phyloP scores from a whole-genome alignment of 2,329 filamentous ascomycete genomes.

The Penicillium palitans region DNA sequence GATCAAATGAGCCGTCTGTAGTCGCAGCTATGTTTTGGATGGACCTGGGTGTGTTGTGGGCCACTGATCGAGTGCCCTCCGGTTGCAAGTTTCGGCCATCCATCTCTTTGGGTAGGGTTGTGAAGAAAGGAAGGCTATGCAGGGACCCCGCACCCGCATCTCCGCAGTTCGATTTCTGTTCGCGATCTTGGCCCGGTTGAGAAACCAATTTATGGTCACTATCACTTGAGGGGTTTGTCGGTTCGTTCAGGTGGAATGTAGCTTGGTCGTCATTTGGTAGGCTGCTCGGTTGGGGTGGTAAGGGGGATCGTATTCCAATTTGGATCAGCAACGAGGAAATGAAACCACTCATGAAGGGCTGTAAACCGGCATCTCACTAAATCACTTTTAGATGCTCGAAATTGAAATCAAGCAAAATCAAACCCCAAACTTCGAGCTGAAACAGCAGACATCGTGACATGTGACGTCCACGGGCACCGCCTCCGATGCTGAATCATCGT shows the following conservation, averaged over 20 bases:
- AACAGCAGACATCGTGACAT: slow-evolving; percentile 8
- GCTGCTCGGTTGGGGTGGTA: slow-evolving; percentile 36
- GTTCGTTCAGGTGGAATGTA: slow-evolving; percentile 24
- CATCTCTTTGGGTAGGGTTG: slow-evolving; percentile 26
- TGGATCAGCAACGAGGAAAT: slow-evolving; percentile 47
- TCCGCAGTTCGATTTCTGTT: slow-evolving; percentile 14
- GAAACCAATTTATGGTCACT: slow-evolving; percentile 6
- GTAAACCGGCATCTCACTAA: slow-evolving; percentile 21
- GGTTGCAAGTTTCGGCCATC: slow-evolving; percentile 21
- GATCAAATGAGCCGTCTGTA: not conserved
- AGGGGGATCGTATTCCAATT: slow-evolving; percentile 44
- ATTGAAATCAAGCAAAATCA: slow-evolving; percentile 8
- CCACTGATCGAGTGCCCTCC: slow-evolving; percentile 15
- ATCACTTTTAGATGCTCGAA: slow-evolving; percentile 6
- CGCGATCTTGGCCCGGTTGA: slow-evolving; percentile 17
- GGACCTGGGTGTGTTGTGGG: slow-evolving; percentile 4
- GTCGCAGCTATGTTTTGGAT: not conserved
- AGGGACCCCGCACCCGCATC: slow-evolving; percentile 27
- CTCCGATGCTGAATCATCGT: slow-evolving; percentile 27
- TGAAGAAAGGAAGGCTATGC: slow-evolving; percentile 25
- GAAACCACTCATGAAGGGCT: slow-evolving; percentile 47
- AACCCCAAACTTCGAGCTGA: not conserved
- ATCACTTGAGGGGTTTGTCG: slow-evolving; percentile 23
- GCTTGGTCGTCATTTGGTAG: slow-evolving; percentile 28
- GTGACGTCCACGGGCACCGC: slow-evolving; percentile 13